Conservation (phyloP, 805 yeast species). For the Torulaspora microellipsoides region DNA sequence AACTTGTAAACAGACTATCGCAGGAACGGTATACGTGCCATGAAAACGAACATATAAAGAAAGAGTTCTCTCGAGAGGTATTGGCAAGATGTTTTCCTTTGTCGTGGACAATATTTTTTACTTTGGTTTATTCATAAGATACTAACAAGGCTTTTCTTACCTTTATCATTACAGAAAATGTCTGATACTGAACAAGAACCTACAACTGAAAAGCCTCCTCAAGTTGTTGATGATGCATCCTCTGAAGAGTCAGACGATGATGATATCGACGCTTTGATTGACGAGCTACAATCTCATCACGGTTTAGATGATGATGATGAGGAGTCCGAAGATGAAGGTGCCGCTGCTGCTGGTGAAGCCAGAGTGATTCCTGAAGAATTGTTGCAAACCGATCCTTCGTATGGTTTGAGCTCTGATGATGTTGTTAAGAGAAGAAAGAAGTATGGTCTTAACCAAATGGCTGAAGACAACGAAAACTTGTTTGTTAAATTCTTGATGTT, state of each 20-base stretch:
- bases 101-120: too few relatives aligned
- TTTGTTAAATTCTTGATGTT: slow-evolving; percentile 76
- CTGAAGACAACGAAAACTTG: slow-evolving; percentile 80
- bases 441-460: slow-evolving; percentile 86
- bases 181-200: slow-evolving; percentile 16
- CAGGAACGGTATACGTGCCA: background rate
- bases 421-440: slow-evolving; percentile 81
- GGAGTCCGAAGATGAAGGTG: slow-evolving; percentile 43
- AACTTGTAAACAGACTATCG: slow-evolving; percentile 7
- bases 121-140: too few relatives aligned
- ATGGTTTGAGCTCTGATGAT: slow-evolving; percentile 75
- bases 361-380: slow-evolving; percentile 83
- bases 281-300: slow-evolving; percentile 68
- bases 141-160: too few relatives aligned
- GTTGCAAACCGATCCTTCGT: slow-evolving; percentile 72
- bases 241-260: slow-evolving; percentile 59
- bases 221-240: slow-evolving; percentile 11
- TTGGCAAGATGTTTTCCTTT: too few relatives aligned
- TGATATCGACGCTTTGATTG: slow-evolving; percentile 67
- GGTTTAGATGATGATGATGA: slow-evolving; percentile 47
- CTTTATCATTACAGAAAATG: slow-evolving; percentile 4
- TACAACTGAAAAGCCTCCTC: slow-evolving; percentile 15
- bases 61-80: too few relatives aligned
- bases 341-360: slow-evolving; percentile 51
- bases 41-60: background rate